phyloP scores from a whole-genome alignment of 768 basidiomycete genomes.

The Tubosaeta sp. region DNA sequence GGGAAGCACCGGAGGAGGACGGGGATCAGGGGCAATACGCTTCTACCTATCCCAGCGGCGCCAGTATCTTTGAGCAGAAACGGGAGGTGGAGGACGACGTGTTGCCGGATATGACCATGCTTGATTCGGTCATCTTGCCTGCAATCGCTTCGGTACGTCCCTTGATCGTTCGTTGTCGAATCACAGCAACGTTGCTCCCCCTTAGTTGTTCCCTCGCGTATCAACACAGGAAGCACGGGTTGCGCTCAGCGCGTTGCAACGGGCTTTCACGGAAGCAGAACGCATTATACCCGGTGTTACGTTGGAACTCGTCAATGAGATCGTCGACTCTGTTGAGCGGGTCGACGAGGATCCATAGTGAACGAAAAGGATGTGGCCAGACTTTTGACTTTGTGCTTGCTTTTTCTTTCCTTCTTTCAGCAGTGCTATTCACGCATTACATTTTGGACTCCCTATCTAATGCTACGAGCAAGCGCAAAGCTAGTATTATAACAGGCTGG shows the following conservation, averaged over 20 bases:
- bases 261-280: constrained; percentile 94
- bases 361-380: neutral
- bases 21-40: constrained; percentile 58
- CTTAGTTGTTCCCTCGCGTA: constrained; percentile 85
- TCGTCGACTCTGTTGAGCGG: constrained; percentile 88
- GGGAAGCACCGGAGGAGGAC: constrained; percentile 61
- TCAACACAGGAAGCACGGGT: constrained; percentile 89
- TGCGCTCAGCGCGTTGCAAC: constrained; percentile 79
- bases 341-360: constrained; percentile 64
- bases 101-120: constrained; percentile 81
- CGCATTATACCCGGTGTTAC: constrained; percentile 93
- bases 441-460: constrained; percentile 16
- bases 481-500: constrained; percentile 11
- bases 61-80: constrained; percentile 33
- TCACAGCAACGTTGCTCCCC: constrained; percentile 2
- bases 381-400: constrained; percentile 19
- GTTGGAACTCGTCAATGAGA: constrained; percentile 88
- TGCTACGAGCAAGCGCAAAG: constrained; percentile 15
- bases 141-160: constrained; percentile 87
- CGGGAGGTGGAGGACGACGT: constrained; percentile 47
- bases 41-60: constrained; percentile 44
- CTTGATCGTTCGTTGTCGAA: neutral
- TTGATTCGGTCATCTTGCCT: constrained; percentile 92
- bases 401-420: neutral
- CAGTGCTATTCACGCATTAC: constrained; percentile 12